These are phyloP conservation scores for Candida coleopterorum DNA, from an alignment of 805 yeast species.

Conservation along the genomic window DNA sequence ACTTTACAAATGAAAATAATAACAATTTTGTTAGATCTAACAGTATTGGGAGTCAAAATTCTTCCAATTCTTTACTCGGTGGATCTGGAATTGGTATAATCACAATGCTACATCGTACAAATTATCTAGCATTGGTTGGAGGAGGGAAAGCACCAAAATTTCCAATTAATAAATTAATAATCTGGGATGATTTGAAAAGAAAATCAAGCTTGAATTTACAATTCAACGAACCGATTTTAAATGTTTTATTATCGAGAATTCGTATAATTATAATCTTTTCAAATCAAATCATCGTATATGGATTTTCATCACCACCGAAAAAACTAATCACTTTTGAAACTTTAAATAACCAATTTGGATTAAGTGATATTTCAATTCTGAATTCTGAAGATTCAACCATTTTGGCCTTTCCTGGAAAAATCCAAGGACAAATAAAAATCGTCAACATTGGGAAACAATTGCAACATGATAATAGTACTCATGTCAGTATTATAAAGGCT, in stretches of 20 bases:
- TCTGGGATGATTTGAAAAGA: conserved; percentile 89
- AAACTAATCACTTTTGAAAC: conserved; percentile 63
- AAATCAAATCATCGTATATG: conserved; percentile 67
- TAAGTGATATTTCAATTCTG: conserved; percentile 51
- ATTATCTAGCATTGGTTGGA: conserved; percentile 84
- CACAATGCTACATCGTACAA: conserved; percentile 84
- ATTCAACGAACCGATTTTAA: conserved; percentile 69
- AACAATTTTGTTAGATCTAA: not conserved
- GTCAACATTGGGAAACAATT: conserved; percentile 59
- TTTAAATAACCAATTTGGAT: conserved; percentile 54
- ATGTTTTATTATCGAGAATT: conserved; percentile 69
- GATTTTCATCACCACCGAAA: conserved; percentile 76
- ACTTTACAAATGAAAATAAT: conserved; percentile 22
- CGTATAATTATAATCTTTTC: conserved; percentile 69
- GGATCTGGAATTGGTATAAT: conserved; percentile 68
- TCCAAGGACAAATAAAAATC: conserved; percentile 73
- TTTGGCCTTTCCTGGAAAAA: conserved; percentile 74
- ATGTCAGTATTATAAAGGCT: conserved; percentile 69
- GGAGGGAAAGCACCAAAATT: conserved; percentile 80
- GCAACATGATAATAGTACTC: conserved; percentile 46
- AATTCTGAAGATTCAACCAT: conserved; percentile 12
- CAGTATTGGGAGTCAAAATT: conserved; percentile 2
- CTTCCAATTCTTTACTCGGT: not conserved
- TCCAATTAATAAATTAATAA: conserved; percentile 72
- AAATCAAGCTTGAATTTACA: conserved; percentile 69